These are phyloP conservation scores for Oemleria cerasiformis DNA, from an alignment of 306 rosid species.

Conservation along the genomic window DNA sequence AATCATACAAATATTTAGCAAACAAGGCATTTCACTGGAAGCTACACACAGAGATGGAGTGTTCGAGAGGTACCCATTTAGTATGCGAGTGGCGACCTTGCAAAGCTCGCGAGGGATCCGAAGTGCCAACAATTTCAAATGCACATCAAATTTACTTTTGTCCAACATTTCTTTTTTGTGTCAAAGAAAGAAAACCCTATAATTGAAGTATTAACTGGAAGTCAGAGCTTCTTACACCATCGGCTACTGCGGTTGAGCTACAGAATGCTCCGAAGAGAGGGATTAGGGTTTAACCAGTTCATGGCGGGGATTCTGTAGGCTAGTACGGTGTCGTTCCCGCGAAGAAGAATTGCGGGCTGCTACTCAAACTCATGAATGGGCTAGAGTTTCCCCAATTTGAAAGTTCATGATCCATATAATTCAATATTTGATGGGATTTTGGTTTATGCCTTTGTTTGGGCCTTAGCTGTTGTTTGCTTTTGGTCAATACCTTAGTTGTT, in stretches of 20 bases:
- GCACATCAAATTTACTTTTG: constrained; percentile 64
- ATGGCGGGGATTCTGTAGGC: neutral
- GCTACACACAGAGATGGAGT: neutral
- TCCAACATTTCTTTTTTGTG: constrained; percentile 44
- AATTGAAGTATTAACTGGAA: neutral
- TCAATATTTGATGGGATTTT: too few species aligned
- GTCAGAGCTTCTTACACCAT: too few species aligned
- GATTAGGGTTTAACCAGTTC: constrained; percentile 7
- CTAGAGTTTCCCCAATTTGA: neutral
- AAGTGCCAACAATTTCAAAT: constrained; percentile 67
- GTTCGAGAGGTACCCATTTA: constrained; percentile 54
- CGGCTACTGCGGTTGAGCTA: neutral
- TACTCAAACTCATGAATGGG: neutral
- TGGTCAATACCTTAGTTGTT: too few species aligned
- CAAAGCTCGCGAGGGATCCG: constrained; percentile 87
- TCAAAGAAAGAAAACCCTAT: neutral
- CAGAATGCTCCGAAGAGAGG: neutral
- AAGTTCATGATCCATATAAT: neutral
- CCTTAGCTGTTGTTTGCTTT: too few species aligned
- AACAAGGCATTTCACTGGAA: neutral
- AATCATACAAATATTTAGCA: neutral
- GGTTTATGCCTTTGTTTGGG: too few species aligned
- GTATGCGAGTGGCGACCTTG: constrained; percentile 65
- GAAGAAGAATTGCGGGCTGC: neutral
- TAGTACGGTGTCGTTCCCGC: neutral